Conservation (phyloP, 345 rosid genomes). For the Anacardium occidentale region DNA sequence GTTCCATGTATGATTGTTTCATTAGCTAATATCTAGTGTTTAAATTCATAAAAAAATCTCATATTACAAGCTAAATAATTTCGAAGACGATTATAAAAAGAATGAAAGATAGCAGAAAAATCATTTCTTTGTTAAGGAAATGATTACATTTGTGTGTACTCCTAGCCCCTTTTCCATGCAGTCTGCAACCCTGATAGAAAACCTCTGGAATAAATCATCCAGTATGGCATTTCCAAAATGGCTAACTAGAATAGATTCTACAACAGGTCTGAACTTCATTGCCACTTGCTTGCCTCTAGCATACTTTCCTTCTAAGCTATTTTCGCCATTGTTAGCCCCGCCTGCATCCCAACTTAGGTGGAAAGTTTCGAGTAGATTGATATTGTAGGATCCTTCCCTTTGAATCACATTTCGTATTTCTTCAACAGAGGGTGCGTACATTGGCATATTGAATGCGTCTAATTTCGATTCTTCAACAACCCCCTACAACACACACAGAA, state of each 20-base stretch:
- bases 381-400: constrained; percentile 15
- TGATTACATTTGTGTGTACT: neutral
- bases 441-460: constrained; percentile 16
- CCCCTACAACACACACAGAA: neutral
- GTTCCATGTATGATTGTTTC: neutral
- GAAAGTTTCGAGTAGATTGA: neutral
- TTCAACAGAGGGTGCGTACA: constrained; percentile 13
- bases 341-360: constrained; percentile 17
- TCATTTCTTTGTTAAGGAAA: constrained; percentile 13
- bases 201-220: constrained; percentile 13
- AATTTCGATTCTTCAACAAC: constrained; percentile 11
- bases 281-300: constrained; percentile 7
- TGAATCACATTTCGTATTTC: constrained; percentile 11
- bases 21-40: neutral
- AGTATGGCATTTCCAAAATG: constrained; percentile 15
- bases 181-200: neutral
- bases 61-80: neutral
- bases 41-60: neutral
- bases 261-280: neutral
- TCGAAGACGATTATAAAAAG: too few species aligned
- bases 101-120: neutral
- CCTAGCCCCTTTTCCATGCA: constrained; percentile 6
- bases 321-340: neutral
- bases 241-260: neutral
- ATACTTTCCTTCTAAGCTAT: neutral